Percentiles rank a stretch among this genome's conserved stretches.
Conservation (phyloP, 805 yeast species). For the Candida fluviatilis region DNA sequence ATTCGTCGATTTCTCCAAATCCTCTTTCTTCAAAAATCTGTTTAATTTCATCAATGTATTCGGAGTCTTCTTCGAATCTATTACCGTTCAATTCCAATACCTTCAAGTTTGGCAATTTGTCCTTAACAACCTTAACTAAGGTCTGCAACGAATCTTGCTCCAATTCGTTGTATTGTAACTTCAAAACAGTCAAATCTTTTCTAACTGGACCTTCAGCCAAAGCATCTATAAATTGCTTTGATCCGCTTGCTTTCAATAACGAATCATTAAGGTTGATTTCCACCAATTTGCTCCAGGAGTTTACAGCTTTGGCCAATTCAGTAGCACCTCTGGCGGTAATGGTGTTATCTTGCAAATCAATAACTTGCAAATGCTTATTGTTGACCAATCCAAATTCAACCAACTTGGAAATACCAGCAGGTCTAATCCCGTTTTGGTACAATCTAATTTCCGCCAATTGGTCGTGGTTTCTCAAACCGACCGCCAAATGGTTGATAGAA, state of each 20-base stretch:
- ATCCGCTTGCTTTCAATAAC: conserved; percentile 76
- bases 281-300: conserved; percentile 59
- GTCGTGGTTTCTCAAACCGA: conserved; percentile 78
- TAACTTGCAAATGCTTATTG: conserved; percentile 55
- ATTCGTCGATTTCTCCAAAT: conserved; percentile 80
- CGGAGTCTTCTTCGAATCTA: conserved; percentile 84
- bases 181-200: conserved; percentile 51
- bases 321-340: conserved; percentile 71
- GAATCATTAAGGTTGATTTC: conserved; percentile 91
- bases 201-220: conserved; percentile 34
- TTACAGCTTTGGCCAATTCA: conserved; percentile 41
- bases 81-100: conserved; percentile 88
- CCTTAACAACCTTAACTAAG: conserved; percentile 50
- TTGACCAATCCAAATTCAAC: conserved; percentile 66
- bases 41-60: conserved; percentile 55
- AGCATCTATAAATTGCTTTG: conserved; percentile 48
- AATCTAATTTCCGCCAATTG: conserved; percentile 70
- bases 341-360: conserved; percentile 95
- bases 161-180: conserved; percentile 86
- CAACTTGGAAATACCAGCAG: conserved; percentile 78
- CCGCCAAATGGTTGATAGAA: conserved; percentile 77
- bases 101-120: conserved; percentile 57
- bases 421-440: conserved; percentile 97
- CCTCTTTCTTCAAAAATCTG: conserved; percentile 69
- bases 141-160: conserved; percentile 58